A percentile compares a stretch with the other conserved stretches of the same genome.
Evolutionary conservation across 495 filamentous ascomycete species (phyloP).

Genomic region (Talaromyces wortmannii): DNA sequence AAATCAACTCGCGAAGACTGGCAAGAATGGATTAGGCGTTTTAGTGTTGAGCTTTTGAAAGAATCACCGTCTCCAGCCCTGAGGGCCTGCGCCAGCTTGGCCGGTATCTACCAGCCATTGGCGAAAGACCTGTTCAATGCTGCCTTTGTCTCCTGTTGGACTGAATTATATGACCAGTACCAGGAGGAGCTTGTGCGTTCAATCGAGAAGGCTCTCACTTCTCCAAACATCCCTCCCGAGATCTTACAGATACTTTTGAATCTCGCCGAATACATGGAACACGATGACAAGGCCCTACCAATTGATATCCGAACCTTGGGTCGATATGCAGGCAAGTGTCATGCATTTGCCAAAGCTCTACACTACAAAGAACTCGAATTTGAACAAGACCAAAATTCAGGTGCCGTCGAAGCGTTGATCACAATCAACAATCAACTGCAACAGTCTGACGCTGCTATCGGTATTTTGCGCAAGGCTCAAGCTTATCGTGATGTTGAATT

Average conservation of each 20-base stretch:
- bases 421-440: conserved; percentile 98
- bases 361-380: conserved; percentile 99
- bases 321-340: conserved; percentile 87
- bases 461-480: conserved; percentile 91
- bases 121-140: conserved; percentile 96
- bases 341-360: conserved; percentile 95
- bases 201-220: conserved; percentile 90
- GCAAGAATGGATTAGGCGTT: conserved; percentile 97
- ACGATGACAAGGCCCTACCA: conserved; percentile 95
- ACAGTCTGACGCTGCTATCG: conserved; percentile 94
- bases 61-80: conserved; percentile 95
- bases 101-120: conserved; percentile 82
- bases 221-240: conserved; percentile 88
- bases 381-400: conserved; percentile 92
- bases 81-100: conserved; percentile 85
- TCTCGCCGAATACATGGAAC: conserved; percentile 98
- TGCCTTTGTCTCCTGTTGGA: conserved; percentile 98
- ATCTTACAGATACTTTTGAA: conserved; percentile 92
- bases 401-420: conserved; percentile 91
- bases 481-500: conserved; percentile 90
- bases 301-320: conserved; percentile 94
- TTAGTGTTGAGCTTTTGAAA: conserved; percentile 89
- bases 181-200: conserved; percentile 92
- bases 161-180: conserved; percentile 90
- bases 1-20: conserved; percentile 97